Conservation (phyloP, 495 filamentous ascomycete species). For the Saxispiralis lemnorum region DNA sequence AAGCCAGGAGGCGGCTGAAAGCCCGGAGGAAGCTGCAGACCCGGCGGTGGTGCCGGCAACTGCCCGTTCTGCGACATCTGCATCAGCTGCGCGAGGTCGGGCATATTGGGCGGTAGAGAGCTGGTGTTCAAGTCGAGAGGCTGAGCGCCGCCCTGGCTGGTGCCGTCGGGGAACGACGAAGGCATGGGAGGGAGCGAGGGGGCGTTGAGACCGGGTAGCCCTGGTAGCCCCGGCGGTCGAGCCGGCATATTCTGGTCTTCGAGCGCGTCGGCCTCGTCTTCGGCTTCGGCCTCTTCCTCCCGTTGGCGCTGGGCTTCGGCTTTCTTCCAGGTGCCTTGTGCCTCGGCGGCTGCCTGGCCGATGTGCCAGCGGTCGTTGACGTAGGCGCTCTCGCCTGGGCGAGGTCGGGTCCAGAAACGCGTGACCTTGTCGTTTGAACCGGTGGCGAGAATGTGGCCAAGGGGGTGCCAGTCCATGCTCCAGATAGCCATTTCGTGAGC, state of each 20-base stretch:
- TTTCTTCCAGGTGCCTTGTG: conserved; percentile 78
- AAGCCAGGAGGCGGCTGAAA: conserved; percentile 16
- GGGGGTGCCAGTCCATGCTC: conserved; percentile 92
- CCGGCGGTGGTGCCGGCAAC: conserved; percentile 17
- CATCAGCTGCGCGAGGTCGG: conserved; percentile 51
- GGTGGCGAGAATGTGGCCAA: conserved; percentile 94
- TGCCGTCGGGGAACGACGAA: conserved; percentile 20
- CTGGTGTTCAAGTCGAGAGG: conserved; percentile 16
- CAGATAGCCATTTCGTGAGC: conserved; percentile 90
- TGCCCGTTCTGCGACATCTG: conserved; percentile 32
- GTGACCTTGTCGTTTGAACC: conserved; percentile 94
- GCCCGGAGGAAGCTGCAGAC: conserved; percentile 14
- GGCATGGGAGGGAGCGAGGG: conserved; percentile 16
- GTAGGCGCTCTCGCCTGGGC: conserved; percentile 69
- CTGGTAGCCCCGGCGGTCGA: conserved; percentile 32
- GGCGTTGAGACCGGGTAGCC: conserved; percentile 11
- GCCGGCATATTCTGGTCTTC: conserved; percentile 78
- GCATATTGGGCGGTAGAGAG: conserved; percentile 26
- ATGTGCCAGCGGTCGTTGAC: conserved; percentile 87
- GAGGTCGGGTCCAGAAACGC: conserved; percentile 78
- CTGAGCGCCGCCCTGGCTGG: conserved; percentile 23
- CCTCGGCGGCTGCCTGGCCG: conserved; percentile 80
- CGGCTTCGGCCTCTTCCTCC: conserved; percentile 78
- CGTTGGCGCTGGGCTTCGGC: conserved; percentile 59
- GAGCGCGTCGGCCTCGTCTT: conserved; percentile 81